A percentile compares a stretch with the other conserved stretches of the same genome.
Conservation (phyloP, 2,329 filamentous ascomycete genomes). For the Blastomyces emzantsi region DNA sequence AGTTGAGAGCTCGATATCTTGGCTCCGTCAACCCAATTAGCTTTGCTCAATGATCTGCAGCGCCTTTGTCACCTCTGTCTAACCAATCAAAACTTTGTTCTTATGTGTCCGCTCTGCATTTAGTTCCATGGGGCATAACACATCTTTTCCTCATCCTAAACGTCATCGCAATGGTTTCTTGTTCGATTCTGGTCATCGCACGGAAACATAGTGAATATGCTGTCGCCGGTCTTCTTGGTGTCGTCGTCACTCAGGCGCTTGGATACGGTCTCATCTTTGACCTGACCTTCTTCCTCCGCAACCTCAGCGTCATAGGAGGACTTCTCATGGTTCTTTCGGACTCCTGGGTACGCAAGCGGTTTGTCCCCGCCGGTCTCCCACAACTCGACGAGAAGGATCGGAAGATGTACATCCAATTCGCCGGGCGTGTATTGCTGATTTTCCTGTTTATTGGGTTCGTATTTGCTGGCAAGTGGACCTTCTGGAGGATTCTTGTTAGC, state of each 20-base stretch:
- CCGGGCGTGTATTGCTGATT: constrained; percentile 88
- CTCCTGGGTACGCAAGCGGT: constrained; percentile 95
- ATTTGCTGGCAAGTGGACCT: constrained; percentile 85
- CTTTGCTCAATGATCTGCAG: not conserved
- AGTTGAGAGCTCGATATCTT: constrained; percentile 10
- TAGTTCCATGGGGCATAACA: constrained; percentile 79
- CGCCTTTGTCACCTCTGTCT: not conserved
- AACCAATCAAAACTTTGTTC: constrained; percentile 3
- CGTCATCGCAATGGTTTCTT: constrained; percentile 75
- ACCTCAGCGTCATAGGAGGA: constrained; percentile 93
- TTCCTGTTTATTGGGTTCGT: constrained; percentile 97
- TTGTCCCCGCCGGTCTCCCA: constrained; percentile 89
- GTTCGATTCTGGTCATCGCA: constrained; percentile 78
- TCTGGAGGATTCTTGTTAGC: constrained; percentile 80
- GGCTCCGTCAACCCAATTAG: constrained; percentile 6
- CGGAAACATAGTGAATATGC: constrained; percentile 91
- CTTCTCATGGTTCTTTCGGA: constrained; percentile 97
- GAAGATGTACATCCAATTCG: constrained; percentile 99
- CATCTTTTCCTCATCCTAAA: constrained; percentile 90
- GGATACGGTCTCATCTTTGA: constrained; percentile 98
- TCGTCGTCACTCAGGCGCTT: constrained; percentile 86
- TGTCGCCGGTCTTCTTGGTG: constrained; percentile 77
- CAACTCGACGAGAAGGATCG: constrained; percentile 97
- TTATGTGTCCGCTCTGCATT: not conserved
- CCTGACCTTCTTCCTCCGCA: constrained; percentile 99